These are phyloP conservation scores for Manihot esculenta DNA, from an alignment of 441 rosid species.

Conservation along the genomic window DNA sequence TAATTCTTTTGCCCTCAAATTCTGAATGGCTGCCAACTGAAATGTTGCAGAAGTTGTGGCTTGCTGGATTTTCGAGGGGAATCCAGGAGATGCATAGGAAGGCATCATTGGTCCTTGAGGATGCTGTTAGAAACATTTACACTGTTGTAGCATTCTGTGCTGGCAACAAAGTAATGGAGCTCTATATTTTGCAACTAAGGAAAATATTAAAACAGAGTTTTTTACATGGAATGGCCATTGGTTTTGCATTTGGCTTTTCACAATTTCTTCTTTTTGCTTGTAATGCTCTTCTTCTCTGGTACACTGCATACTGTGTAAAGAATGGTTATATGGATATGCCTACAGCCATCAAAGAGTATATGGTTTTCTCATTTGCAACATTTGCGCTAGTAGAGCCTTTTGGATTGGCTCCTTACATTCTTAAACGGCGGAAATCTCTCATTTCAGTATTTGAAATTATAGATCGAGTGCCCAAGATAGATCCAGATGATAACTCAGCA, in stretches of 20 bases:
- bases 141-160: constrained; percentile 99
- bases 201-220: constrained; percentile 81
- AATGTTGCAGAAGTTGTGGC: constrained; percentile 91
- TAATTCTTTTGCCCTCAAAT: constrained; percentile 4
- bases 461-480: constrained; percentile 89
- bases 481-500: constrained; percentile 92
- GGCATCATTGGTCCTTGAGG: constrained; percentile 98
- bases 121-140: constrained; percentile 97
- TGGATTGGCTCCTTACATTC: constrained; percentile 98
- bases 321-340: constrained; percentile 46
- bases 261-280: constrained; percentile 99
- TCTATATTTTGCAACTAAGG: constrained; percentile 78
- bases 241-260: constrained; percentile 95
- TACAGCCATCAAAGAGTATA: constrained; percentile 87
- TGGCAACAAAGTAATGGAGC: constrained; percentile 99
- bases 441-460: constrained; percentile 93
- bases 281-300: constrained; percentile 98
- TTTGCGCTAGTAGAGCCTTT: constrained; percentile 99
- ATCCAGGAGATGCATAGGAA: constrained; percentile 99
- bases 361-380: constrained; percentile 98
- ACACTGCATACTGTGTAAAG: constrained; percentile 66
- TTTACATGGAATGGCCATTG: constrained; percentile 88
- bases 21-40: constrained; percentile 21
- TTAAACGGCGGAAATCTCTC: constrained; percentile 92
- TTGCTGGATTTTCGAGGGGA: constrained; percentile 97